phyloP scores from a whole-genome alignment of 768 basidiomycete genomes.

The Trametes punicea region DNA sequence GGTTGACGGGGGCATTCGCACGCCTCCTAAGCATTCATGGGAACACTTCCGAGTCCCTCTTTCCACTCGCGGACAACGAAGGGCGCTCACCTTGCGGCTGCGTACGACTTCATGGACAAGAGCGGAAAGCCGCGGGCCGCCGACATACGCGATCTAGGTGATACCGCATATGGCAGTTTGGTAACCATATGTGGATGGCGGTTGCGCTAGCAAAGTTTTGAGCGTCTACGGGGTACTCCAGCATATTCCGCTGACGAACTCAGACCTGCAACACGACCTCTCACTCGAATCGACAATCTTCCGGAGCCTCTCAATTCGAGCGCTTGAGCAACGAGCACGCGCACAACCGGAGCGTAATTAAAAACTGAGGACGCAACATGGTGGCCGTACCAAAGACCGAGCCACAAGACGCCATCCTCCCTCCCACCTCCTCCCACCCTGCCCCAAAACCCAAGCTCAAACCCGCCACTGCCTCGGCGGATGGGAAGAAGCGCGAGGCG shows the following conservation, averaged over 20 bases:
- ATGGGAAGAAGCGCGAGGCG: conserved; percentile 24
- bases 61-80: no score
- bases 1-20: no score
- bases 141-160: background rate
- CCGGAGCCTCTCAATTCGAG: no score
- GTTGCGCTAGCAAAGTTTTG: background rate
- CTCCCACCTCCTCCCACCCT: background rate
- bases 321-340: no score
- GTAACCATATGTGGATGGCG: background rate
- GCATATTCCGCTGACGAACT: background rate
- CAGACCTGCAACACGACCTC: no score
- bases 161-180: background rate
- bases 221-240: background rate
- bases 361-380: background rate
- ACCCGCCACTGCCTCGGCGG: background rate
- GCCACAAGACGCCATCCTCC: conserved; percentile 13
- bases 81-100: no score
- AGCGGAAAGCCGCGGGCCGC: no score
- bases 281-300: no score
- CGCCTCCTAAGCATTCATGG: no score
- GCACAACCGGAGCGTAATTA: background rate
- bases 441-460: background rate
- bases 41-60: no score
- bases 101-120: no score
- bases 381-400: conserved; percentile 13